Evolutionary conservation across 2,329 filamentous ascomycete genomes (phyloP), one percentile per base, ranked within the genome.

Genomic region (Westerdykella sp.): DNA sequence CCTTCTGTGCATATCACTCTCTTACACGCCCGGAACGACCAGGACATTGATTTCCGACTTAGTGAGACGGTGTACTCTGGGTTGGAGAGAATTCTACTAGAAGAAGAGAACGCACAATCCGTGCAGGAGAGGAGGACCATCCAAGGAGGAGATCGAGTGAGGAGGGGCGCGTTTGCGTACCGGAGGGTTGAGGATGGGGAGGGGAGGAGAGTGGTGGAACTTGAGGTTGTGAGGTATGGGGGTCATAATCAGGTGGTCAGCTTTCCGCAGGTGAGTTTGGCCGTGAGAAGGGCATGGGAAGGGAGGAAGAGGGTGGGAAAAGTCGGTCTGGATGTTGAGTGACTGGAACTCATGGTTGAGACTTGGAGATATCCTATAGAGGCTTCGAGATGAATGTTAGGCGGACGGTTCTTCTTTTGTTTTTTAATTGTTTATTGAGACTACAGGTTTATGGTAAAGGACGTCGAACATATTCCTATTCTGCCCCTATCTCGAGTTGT

Each of bases 1-100:
- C 42, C 46, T 13, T 9, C 25, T 10, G 43, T 93, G 9, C 75
- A 82, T 16, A 69, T 96, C 15, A 81, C 78, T 35, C 70, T 96
- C 34, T 69, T 97, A 2, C 91, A 96, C 56, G 86, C 89, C 13
- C 76, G 77, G 42, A 80, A 95, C 57, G 91, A 97, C 62, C 71
- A 72, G 45, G 87, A 95, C 54, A 95, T 97, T 46, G 82, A 86
- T 0, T 91, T 80, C 69, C 75, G 71, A 1, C 82, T 89, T 57
- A 80, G 81, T 23, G 54, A 63, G 35, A 63, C 44, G 0, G 32
- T 67, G 30, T 67, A 55, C 34, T 41, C 41, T 30, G 52, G 48
- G 1, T 47, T 66, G 7, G 55, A 65, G 39, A 42, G 41, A 1
- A 28, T 56, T 44, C 45, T 66, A 58, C 21, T 63, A 55, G 54